Evolutionary conservation across 306 rosid genomes (phyloP).

Genomic region (Lupinus albus): DNA sequence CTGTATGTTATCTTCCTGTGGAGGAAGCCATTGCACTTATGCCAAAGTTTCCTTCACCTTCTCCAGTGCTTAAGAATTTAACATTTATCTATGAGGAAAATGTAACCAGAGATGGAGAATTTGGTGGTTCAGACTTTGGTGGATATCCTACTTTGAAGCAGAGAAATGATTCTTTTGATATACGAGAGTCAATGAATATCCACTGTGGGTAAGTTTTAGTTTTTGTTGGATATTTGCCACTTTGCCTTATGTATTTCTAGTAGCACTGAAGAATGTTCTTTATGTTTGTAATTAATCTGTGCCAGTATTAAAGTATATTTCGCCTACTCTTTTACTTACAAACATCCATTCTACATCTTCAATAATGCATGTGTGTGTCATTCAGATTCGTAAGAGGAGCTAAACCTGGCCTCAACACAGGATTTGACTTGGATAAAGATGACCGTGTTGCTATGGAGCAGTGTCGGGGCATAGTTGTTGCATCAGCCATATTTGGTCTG

Average conservation of each 20-base stretch:
- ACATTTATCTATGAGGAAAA: conserved; percentile 67
- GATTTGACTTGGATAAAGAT: conserved; percentile 76
- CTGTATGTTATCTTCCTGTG: conserved; percentile 91
- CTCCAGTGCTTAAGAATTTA: conserved; percentile 74
- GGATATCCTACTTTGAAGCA: conserved; percentile 89
- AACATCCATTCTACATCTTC: conserved; percentile 31
- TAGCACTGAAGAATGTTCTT: conserved; percentile 22
- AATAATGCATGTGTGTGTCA: neutral
- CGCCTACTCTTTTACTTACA: conserved; percentile 20
- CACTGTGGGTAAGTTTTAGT: conserved; percentile 81
- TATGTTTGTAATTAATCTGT: conserved; percentile 27
- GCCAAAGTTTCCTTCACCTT: conserved; percentile 76
- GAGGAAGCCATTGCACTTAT: conserved; percentile 80
- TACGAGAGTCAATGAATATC: conserved; percentile 78
- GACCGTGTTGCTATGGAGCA: conserved; percentile 78
- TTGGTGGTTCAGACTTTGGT: conserved; percentile 96
- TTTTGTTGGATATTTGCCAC: conserved; percentile 1
- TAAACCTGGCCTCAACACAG: conserved; percentile 82
- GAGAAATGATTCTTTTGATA: conserved; percentile 68
- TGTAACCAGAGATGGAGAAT: conserved; percentile 66
- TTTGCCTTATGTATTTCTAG: conserved; percentile 8
- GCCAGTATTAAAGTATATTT: conserved; percentile 1
- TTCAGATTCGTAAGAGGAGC: conserved; percentile 68
- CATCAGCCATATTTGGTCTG: conserved; percentile 88
- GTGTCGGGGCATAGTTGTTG: conserved; percentile 85